These are phyloP conservation scores for Sporormia fimetaria DNA, from an alignment of 495 filamentous ascomycete species.

Conservation along the genomic window DNA sequence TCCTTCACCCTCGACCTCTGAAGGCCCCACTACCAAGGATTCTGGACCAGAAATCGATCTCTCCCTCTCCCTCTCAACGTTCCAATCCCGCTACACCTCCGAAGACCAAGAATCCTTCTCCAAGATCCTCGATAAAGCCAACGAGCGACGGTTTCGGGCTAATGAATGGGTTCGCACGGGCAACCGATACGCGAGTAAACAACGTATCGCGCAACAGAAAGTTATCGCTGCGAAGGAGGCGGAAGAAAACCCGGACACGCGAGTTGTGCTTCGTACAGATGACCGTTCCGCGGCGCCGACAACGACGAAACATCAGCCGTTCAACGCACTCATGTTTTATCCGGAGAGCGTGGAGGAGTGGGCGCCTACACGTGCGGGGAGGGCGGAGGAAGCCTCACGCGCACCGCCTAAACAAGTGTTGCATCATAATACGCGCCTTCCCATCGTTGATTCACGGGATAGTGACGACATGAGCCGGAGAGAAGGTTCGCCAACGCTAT, in stretches of 20 bases:
- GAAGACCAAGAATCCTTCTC: slow-evolving; percentile 97
- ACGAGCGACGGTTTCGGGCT: slow-evolving; percentile 66
- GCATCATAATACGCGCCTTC: slow-evolving; percentile 73
- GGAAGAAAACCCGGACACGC: slow-evolving; percentile 10
- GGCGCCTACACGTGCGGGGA: slow-evolving; percentile 53
- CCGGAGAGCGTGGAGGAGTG: slow-evolving; percentile 62
- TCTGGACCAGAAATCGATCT: slow-evolving; percentile 55
- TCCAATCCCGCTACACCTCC: slow-evolving; percentile 86
- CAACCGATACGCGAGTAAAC: slow-evolving; percentile 48
- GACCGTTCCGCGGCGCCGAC: slow-evolving; percentile 68
- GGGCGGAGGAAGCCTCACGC: slow-evolving; percentile 55
- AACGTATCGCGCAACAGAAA: slow-evolving; percentile 75
- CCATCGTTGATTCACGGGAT: slow-evolving; percentile 31
- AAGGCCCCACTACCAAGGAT: slow-evolving; percentile 16
- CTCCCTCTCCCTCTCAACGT: slow-evolving; percentile 67
- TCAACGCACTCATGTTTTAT: slow-evolving; percentile 82
- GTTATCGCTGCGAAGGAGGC: slow-evolving; percentile 39
- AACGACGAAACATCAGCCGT: slow-evolving; percentile 57
- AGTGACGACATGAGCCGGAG: slow-evolving; percentile 12
- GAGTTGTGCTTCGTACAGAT: slow-evolving; percentile 36
- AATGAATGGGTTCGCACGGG: slow-evolving; percentile 78
- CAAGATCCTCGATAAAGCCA: slow-evolving; percentile 82
- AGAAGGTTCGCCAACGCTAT: slow-evolving; percentile 55
- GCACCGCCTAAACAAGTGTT: slow-evolving; percentile 66
- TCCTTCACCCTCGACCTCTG: slow-evolving; percentile 25